These are phyloP conservation scores for Limnomonas spitsbergensis DNA, from an alignment of 139 green algal species.

Conservation along the genomic window DNA sequence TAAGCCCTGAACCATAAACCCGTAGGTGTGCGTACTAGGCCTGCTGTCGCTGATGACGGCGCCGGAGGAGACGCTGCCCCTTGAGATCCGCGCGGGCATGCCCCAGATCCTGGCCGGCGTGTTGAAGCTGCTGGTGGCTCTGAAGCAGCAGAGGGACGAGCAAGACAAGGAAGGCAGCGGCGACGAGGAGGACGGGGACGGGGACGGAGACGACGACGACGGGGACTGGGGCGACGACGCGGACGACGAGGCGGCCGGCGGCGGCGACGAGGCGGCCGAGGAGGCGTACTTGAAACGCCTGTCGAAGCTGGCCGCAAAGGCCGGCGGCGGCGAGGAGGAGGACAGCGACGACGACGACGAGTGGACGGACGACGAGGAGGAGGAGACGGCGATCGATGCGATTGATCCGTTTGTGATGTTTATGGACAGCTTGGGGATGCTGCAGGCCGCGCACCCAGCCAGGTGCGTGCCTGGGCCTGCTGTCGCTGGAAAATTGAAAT, in stretches of 20 bases:
- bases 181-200: constrained; percentile 25
- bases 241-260: constrained; percentile 16
- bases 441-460: constrained; percentile 53
- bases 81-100: constrained; percentile 55
- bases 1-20: too few species aligned
- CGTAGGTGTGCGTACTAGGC: constrained; percentile 63
- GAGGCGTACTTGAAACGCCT: constrained; percentile 36
- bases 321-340: constrained; percentile 12
- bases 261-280: constrained; percentile 1
- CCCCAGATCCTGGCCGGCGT: constrained; percentile 43
- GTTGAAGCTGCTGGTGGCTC: constrained; percentile 39
- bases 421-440: constrained; percentile 49
- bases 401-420: constrained; percentile 70
- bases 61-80: constrained; percentile 51
- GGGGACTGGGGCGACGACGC: constrained; percentile 6
- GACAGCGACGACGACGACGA: constrained; percentile 32
- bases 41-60: constrained; percentile 59
- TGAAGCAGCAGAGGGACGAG: constrained; percentile 40
- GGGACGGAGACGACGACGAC: constrained; percentile 15
- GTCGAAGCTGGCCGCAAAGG: constrained; percentile 18
- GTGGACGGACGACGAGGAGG: constrained; percentile 46
- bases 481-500: too few species aligned
- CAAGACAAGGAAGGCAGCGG: constrained; percentile 17
- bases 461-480: too few species aligned
- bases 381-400: constrained; percentile 59